phyloP scores from a whole-genome alignment of 805 yeast species.

The Cyberlindnera japonica region DNA sequence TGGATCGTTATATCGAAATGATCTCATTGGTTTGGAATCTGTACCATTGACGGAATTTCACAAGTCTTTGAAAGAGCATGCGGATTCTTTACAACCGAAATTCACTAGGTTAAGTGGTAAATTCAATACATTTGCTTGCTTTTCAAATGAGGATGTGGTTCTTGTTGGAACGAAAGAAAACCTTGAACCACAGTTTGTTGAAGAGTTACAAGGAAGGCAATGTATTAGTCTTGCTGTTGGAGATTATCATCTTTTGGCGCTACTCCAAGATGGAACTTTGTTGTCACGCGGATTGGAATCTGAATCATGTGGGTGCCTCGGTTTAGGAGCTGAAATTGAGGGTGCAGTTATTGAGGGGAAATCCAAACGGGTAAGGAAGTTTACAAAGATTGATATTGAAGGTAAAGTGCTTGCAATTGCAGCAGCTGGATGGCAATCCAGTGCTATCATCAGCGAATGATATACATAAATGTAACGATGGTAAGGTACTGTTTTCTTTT shows the following conservation, averaged over 20 bases:
- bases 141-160: conserved; percentile 44
- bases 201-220: conserved; percentile 43
- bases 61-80: conserved; percentile 27
- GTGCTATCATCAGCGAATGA: conserved; percentile 45
- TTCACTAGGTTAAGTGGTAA: conserved; percentile 54
- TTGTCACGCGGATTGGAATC: conserved; percentile 70
- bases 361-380: conserved; percentile 37
- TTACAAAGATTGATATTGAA: conserved; percentile 35
- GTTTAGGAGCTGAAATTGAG: conserved; percentile 43
- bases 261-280: conserved; percentile 54
- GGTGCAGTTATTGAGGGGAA: background rate
- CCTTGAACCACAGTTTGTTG: conserved; percentile 33
- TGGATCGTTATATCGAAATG: conserved; percentile 33
- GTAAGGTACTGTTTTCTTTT: background rate
- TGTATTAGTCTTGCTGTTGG: conserved; percentile 62
- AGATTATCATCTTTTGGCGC: conserved; percentile 66
- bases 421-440: conserved; percentile 81
- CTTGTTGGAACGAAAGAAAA: conserved; percentile 18
- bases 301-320: conserved; percentile 63
- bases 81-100: conserved; percentile 25
- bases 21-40: conserved; percentile 21
- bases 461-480: background rate
- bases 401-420: conserved; percentile 51
- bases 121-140: conserved; percentile 49
- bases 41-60: conserved; percentile 31